phyloP scores from a whole-genome alignment of 306 rosid species.

The Rubus idaeus region DNA sequence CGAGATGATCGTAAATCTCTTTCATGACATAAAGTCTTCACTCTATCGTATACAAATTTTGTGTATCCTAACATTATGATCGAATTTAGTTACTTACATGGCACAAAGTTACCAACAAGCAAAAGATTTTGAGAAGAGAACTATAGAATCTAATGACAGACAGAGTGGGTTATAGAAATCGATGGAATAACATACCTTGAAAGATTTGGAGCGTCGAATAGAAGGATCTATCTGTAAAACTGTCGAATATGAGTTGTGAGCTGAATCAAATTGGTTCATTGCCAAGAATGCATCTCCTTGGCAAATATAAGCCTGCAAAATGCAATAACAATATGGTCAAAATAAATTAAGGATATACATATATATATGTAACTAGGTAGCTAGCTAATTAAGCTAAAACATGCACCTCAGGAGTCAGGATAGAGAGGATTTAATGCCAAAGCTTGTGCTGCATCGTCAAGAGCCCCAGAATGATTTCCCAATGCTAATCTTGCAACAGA shows the following conservation, averaged over 20 bases:
- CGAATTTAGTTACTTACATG: not conserved
- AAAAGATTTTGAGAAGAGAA: not conserved
- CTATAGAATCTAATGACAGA: not conserved
- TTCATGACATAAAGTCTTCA: not conserved
- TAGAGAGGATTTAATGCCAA: conserved; percentile 55
- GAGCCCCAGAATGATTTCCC: conserved; percentile 66
- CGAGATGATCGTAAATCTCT: not conserved
- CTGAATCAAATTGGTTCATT: conserved; percentile 52
- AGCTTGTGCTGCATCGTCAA: conserved; percentile 70
- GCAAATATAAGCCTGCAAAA: conserved; percentile 74
- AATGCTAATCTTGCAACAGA: conserved; percentile 63
- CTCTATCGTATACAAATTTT: not conserved
- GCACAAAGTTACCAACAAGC: not conserved
- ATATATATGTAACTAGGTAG: not conserved
- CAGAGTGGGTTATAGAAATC: not conserved
- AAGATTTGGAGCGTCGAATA: conserved; percentile 67
- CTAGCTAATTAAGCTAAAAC: not conserved
- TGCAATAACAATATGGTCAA: not conserved
- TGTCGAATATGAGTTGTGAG: conserved; percentile 65
- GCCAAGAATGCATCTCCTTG: conserved; percentile 82
- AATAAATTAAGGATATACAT: not conserved
- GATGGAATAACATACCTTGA: conserved; percentile 60
- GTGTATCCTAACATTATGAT: not conserved
- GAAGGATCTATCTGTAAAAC: conserved; percentile 69
- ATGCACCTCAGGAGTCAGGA: conserved; percentile 74